Evolutionary conservation across 768 basidiomycete species (phyloP), one percentile per base, ranked within the genome.

Genomic region (Agrocybe chaxingu): DNA sequence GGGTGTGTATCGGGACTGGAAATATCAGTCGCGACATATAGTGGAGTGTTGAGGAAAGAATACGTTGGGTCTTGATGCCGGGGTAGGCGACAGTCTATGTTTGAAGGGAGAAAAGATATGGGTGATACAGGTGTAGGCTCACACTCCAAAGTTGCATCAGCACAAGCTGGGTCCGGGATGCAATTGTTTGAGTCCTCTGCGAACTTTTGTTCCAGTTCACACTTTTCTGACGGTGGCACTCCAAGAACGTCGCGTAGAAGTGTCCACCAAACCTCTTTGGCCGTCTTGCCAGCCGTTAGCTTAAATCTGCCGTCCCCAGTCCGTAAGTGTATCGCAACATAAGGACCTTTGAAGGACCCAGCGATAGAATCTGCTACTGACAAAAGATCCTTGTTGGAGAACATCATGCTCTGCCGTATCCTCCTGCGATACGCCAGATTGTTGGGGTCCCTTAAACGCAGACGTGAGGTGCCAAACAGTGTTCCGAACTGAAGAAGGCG

Each of bases 391-490:
- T 75, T 66, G 55, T 86, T 82, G 13, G 66, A 58, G 60, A 84
- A 78, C 7, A 72, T 66, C 86, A 92, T 89, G 37, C 61, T 62
- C 49, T 68, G 65, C 11, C 87, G 78, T 44, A 86, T 70, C 12
- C 65, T 57, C 5, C 68, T 62, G 2, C 82, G 80, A 24, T 81
- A 58, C 10, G 59, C 63, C 43, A 70, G 60, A 55, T 81, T 76
- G 10, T 59, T 58, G 7, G 59, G 56, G 29, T 70, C 58, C 16
- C 67, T 72, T 0, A 89, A 71, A 18, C 77, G 74, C 2, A 92
- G 68, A 7, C 91, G 78, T 2, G 82, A 82, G 1, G 87, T 84
- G 4, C 88, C 89, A 66, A 92, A 92, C 1, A 92, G 74, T 0
- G 84, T 83, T 7, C 90, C 90, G 10, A 92, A 60, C 49, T 85